Percentiles rank a stretch among this genome's conserved stretches.
These are phyloP conservation scores for Bolboschoenus planiculmis DNA, from an alignment of 176 grass and related monocot genomes.

Conservation along the genomic window DNA sequence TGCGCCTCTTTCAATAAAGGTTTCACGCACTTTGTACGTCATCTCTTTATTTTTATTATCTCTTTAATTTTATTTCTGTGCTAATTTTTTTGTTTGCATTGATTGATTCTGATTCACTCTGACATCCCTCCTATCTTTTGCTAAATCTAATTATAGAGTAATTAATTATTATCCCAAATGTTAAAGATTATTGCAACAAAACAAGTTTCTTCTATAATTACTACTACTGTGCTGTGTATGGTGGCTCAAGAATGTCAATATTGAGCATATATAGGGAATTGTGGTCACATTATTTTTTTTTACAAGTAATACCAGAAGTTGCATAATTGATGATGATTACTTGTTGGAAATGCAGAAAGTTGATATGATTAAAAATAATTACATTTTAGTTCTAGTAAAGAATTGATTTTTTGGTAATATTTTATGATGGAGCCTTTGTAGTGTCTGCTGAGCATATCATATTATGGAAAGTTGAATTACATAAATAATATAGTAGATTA, in stretches of 20 bases:
- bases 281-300: neutral
- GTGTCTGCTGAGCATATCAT: neutral
- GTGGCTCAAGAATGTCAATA: neutral
- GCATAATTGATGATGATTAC: neutral
- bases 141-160: slow-evolving; percentile 14
- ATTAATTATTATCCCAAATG: neutral
- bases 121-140: slow-evolving; percentile 7
- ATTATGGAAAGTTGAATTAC: neutral
- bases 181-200: slow-evolving; percentile 3
- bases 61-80: neutral
- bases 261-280: neutral
- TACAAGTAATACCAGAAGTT: neutral
- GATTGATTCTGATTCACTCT: neutral
- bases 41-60: neutral
- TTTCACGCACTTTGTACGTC: slow-evolving; percentile 11
- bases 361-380: neutral
- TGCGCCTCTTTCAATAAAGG: slow-evolving; percentile 15
- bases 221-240: neutral
- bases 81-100: slow-evolving; percentile 4
- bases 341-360: neutral
- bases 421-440: neutral
- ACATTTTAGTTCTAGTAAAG: neutral
- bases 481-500: neutral
- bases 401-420: neutral
- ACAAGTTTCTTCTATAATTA: neutral